Evolutionary conservation across 805 yeast genomes (phyloP).

Genomic region (Pichia nakasei): DNA sequence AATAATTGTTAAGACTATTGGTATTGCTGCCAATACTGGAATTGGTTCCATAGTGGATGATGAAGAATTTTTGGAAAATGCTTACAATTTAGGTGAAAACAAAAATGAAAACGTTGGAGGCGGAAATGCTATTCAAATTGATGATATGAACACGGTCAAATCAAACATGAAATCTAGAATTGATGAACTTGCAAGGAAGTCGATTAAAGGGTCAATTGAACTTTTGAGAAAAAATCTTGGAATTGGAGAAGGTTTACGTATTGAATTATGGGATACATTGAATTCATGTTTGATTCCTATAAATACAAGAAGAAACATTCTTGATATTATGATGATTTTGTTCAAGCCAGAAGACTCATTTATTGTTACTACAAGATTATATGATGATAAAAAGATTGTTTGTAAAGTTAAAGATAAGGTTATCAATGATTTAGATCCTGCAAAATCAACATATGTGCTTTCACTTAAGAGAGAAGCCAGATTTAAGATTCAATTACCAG

Average conservation of each 20-base stretch:
- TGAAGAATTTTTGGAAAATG: slow-evolving; percentile 39
- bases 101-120: neutral
- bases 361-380: slow-evolving; percentile 55
- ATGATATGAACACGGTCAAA: slow-evolving; percentile 36
- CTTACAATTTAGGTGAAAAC: slow-evolving; percentile 3
- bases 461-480: slow-evolving; percentile 50
- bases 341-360: slow-evolving; percentile 53
- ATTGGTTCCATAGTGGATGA: slow-evolving; percentile 52
- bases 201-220: slow-evolving; percentile 58
- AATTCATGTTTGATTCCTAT: slow-evolving; percentile 54
- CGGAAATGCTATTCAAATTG: slow-evolving; percentile 39
- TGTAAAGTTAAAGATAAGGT: slow-evolving; percentile 35
- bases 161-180: slow-evolving; percentile 43
- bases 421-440: slow-evolving; percentile 16
- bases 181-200: slow-evolving; percentile 56
- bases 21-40: slow-evolving; percentile 60
- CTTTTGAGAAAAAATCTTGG: slow-evolving; percentile 51
- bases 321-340: slow-evolving; percentile 57
- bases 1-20: slow-evolving; percentile 43
- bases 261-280: slow-evolving; percentile 59
- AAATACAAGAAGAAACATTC: slow-evolving; percentile 50
- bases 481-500: slow-evolving; percentile 41
- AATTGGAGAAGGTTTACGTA: slow-evolving; percentile 47
- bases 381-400: slow-evolving; percentile 58
- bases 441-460: slow-evolving; percentile 33